Conservation (phyloP, 768 basidiomycete genomes). For the Polyporus arcularius region DNA sequence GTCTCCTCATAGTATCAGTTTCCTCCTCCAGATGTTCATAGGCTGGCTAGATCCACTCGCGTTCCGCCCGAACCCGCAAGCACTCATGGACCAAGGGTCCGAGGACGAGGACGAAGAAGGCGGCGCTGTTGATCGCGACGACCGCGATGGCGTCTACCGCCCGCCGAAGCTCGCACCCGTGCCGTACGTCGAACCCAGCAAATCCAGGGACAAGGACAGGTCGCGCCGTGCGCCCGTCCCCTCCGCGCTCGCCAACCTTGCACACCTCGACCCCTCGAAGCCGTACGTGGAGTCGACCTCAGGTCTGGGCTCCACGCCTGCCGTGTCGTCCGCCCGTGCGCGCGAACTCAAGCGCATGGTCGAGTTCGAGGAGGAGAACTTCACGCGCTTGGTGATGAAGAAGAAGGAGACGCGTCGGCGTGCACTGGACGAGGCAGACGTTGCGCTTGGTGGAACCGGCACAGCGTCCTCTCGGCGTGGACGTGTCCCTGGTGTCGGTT, state of each 20-base stretch:
- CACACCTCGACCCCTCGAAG: conserved; percentile 53
- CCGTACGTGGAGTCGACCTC: conserved; percentile 74
- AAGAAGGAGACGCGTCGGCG: conserved; percentile 81
- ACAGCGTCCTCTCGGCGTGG: conserved; percentile 47
- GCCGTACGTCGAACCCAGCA: conserved; percentile 70
- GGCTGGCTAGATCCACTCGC: conserved; percentile 74
- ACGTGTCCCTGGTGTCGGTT: conserved; percentile 63
- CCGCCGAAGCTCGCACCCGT: conserved; percentile 89
- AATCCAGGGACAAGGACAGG: conserved; percentile 47
- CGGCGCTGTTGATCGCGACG: conserved; percentile 22
- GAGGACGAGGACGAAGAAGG: conserved; percentile 36
- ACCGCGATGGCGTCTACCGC: conserved; percentile 64
- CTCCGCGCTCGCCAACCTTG: conserved; percentile 57
- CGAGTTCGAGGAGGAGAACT: conserved; percentile 94
- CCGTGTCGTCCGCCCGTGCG: conserved; percentile 67
- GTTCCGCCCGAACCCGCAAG: conserved; percentile 88
- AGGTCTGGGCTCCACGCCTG: conserved; percentile 65
- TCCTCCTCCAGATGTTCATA: neutral
- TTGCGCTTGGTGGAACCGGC: conserved; percentile 78
- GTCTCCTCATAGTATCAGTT: conserved; percentile 17
- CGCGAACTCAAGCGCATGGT: conserved; percentile 77
- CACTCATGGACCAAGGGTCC: conserved; percentile 51
- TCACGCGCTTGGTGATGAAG: conserved; percentile 86
- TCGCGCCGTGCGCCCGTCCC: conserved; percentile 59
- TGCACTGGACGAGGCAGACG: conserved; percentile 77